Evolutionary conservation across 257 asterid genomes (phyloP).

Genomic region (Linderniella brevidens): DNA sequence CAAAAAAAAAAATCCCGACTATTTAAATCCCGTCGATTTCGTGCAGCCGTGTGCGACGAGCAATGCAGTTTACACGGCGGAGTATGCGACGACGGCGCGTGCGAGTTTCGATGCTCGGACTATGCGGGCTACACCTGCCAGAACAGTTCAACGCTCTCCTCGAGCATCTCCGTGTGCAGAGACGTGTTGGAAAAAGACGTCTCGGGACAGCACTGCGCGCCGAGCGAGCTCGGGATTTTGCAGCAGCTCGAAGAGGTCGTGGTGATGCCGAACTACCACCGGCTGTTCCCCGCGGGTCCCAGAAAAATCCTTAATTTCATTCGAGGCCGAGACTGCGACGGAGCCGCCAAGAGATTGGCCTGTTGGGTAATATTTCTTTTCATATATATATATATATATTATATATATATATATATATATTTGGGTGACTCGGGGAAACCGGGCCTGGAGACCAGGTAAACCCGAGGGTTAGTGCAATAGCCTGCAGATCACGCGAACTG

Average conservation of each 20-base stretch:
- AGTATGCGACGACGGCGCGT: constrained; percentile 86
- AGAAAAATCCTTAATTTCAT: constrained; percentile 71
- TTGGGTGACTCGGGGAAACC: too few relatives aligned
- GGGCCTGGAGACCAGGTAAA: too few relatives aligned
- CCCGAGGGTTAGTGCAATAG: too few relatives aligned
- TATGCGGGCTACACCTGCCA: constrained; percentile 98
- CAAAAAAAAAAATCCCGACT: background rate
- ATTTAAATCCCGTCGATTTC: constrained; percentile 6
- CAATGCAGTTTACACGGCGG: constrained; percentile 99
- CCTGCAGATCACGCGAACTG: too few relatives aligned
- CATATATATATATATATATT: too few relatives aligned
- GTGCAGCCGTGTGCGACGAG: constrained; percentile 80
- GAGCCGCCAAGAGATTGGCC: constrained; percentile 91
- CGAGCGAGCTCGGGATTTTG: constrained; percentile 70
- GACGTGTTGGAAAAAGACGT: constrained; percentile 56
- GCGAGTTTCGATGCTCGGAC: constrained; percentile 98
- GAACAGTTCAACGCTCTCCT: constrained; percentile 81
- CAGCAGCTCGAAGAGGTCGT: constrained; percentile 97
- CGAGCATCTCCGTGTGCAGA: constrained; percentile 76
- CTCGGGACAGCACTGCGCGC: constrained; percentile 88
- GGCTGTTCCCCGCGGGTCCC: constrained; percentile 92
- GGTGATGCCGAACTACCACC: constrained; percentile 97
- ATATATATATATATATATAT: too few relatives aligned
- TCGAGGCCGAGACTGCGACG: constrained; percentile 86
- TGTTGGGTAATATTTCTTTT: constrained; percentile 69